phyloP scores from a whole-genome alignment of 495 filamentous ascomycete species.

The Lindgomyces ingoldianus region DNA sequence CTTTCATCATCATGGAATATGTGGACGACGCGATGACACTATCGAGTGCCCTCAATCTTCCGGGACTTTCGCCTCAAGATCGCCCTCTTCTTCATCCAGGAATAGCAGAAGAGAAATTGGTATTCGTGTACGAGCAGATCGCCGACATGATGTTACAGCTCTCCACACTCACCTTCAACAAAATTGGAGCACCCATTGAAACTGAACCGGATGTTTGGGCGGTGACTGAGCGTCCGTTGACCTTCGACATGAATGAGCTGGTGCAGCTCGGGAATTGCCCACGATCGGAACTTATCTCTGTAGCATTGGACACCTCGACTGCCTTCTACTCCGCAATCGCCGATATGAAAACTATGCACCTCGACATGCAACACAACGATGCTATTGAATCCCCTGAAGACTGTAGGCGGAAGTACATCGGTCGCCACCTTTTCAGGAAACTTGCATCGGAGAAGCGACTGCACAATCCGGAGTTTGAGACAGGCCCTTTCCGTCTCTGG shows the following conservation, averaged over 20 bases:
- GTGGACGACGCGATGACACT: background rate
- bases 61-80: background rate
- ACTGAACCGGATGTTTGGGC: conserved; percentile 12
- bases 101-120: background rate
- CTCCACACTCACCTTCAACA: background rate
- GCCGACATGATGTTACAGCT: conserved; percentile 10
- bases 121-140: conserved; percentile 11
- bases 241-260: conserved; percentile 19
- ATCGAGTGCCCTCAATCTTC: background rate
- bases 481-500: background rate
- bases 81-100: conserved; percentile 2
- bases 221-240: conserved; percentile 11
- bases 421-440: background rate
- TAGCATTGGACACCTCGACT: conserved; percentile 2
- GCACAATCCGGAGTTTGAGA: background rate
- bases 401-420: conserved; percentile 8
- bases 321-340: conserved; percentile 1
- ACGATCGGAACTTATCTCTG: background rate
- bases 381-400: too few species aligned
- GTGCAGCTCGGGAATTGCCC: conserved; percentile 1
- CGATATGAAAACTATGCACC: too few species aligned
- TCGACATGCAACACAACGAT: too few species aligned
- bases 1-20: conserved; percentile 16
- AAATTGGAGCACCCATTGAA: conserved; percentile 5
- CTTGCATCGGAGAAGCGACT: background rate